These are phyloP conservation scores for Marasmius oreades DNA, from an alignment of 1,284 basidiomycete species.

Conservation along the genomic window DNA sequence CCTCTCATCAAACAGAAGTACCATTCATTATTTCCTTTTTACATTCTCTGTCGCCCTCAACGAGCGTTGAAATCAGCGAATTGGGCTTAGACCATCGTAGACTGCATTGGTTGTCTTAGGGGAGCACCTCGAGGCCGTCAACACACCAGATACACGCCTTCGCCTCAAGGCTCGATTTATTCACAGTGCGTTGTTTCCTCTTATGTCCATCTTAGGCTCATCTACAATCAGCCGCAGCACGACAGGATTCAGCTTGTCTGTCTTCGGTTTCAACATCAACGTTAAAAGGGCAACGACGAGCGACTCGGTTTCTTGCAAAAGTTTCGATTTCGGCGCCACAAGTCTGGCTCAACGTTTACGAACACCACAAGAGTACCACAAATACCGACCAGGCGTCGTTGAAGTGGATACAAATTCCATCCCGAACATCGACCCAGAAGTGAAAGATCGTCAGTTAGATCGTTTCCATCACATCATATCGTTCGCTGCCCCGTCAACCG, in stretches of 20 bases:
- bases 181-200: background rate
- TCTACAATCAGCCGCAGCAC: background rate
- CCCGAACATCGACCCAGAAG: background rate
- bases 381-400: background rate
- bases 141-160: background rate
- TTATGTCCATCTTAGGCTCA: background rate
- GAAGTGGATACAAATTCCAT: background rate
- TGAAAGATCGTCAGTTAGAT: constrained; percentile 2
- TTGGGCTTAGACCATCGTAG: background rate
- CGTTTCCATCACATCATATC: no score
- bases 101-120: background rate
- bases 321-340: background rate
- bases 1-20: background rate
- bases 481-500: background rate
- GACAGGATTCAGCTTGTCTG: background rate
- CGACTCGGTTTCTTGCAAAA: background rate
- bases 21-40: background rate
- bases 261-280: constrained; percentile 3
- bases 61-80: background rate
- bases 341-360: background rate
- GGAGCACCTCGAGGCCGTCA: constrained; percentile 1
- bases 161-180: background rate
- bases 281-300: background rate
- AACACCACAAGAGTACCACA: background rate
- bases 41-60: background rate